Base-by-base conservation (phyloP, 805 yeast genomes). In the Candida qinlingensis region DNA sequence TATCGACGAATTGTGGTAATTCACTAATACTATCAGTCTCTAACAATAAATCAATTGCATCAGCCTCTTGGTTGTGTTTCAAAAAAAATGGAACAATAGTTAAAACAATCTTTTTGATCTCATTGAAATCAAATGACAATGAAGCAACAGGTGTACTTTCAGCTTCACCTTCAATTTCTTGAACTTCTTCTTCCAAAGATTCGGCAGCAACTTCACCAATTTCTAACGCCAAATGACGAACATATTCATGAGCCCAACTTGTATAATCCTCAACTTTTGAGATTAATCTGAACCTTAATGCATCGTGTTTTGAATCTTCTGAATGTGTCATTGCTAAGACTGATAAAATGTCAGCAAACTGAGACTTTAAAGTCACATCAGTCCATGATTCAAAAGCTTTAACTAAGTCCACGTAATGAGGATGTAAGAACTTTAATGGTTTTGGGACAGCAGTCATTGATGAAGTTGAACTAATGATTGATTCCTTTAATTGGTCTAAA, bases 401-500 rank as follows among this genome's bases (percentile, higher is more conserved):
- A 34, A 80, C 79, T 60, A 94, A 73, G n/a, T 74, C 60, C 25
- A 84, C 82, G 64, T 84, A 94, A 61, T 82, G 87, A 7, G 97
- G 96, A 61, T 96, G 81, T 55, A 94, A 76, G 65, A 94, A 94
- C 72, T 94, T 95, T 70, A 94, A 79, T 5, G 99, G 99, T 68
- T 94, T 94, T 37, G 99, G 99, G 45, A 94, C 99, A 3, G 99
- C 99, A 2, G 99, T 94, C 97, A 94, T 94, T 7, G 97, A 91
- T 37, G 97, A 87, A 3, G 99, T 94, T 10, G 97, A 87, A 47
- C 94, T 95, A 56, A 88, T 81, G 60, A 94, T 91, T 59, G 80
- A 80, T 43, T 75, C 78, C 62, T 89, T 90, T 66, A 94, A 76
- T 45, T 83, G 74, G 39, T 75, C 74, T 57, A 94, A 74, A n/a